Percentiles rank a stretch among this genome's conserved stretches.
Evolutionary conservation across 306 rosid species (phyloP).

Genomic region (Psophocarpus tetragonolobus): DNA sequence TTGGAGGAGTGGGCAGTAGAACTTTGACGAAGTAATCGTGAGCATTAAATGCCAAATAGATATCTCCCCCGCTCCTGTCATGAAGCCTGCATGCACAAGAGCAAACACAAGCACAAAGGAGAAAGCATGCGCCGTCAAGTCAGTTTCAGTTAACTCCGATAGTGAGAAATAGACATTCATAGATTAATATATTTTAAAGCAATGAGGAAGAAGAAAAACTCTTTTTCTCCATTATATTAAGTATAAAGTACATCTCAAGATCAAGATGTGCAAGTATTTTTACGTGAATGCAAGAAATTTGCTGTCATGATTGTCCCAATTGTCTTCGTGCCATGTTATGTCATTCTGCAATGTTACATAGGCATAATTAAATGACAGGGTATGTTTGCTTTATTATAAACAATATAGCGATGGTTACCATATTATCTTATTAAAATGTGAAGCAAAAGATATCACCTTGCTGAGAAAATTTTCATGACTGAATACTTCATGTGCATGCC

Average conservation of each 20-base stretch:
- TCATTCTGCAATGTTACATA: conserved; percentile 60
- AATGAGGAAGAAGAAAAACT: background rate
- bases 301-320: conserved; percentile 79
- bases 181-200: background rate
- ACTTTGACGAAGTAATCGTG: conserved; percentile 63
- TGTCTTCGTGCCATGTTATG: conserved; percentile 95
- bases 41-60: conserved; percentile 91
- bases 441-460: conserved; percentile 53
- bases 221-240: background rate
- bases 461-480: conserved; percentile 65
- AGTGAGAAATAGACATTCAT: background rate
- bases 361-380: conserved; percentile 9
- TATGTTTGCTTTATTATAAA: background rate
- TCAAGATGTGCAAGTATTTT: conserved; percentile 39
- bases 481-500: conserved; percentile 56
- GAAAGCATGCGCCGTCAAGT: conserved; percentile 18
- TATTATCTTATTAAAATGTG: conserved; percentile 13
- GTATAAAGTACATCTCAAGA: conserved; percentile 13
- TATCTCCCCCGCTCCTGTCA: conserved; percentile 67
- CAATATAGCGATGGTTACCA: background rate
- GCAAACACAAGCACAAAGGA: conserved; percentile 18
- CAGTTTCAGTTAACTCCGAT: conserved; percentile 1
- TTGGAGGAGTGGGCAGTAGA: conserved; percentile 66
- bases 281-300: conserved; percentile 96
- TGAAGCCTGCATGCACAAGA: conserved; percentile 63